Evolutionary conservation across 495 filamentous ascomycete genomes (phyloP).

Genomic region (Penicillium pulvis): DNA sequence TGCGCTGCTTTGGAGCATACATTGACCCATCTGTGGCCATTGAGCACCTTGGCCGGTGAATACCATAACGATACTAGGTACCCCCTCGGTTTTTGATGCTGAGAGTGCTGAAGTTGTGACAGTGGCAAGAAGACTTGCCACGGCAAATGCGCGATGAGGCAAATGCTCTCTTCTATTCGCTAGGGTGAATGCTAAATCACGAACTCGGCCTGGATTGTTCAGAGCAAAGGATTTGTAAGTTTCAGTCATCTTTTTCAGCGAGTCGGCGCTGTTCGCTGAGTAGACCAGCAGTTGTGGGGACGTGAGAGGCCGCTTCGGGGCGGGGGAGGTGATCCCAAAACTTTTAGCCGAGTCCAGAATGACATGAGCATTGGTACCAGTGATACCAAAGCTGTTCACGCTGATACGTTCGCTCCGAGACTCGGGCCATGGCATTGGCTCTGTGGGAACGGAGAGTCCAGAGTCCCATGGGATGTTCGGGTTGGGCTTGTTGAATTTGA

Average conservation of each 20-base stretch:
- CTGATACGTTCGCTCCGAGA: slow-evolving; percentile 21
- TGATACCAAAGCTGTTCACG: slow-evolving; percentile 28
- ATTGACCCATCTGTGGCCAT: slow-evolving; percentile 40
- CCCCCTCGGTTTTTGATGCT: not conserved
- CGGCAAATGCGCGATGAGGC: slow-evolving; percentile 16
- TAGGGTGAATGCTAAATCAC: slow-evolving; percentile 11
- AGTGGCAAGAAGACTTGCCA: slow-evolving; percentile 6
- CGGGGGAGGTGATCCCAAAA: not conserved
- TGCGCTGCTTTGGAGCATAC: slow-evolving; percentile 26
- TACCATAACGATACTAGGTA: slow-evolving; percentile 24
- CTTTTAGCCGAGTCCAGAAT: slow-evolving; percentile 14
- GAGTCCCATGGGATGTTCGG: slow-evolving; percentile 31
- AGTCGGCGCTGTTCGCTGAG: slow-evolving; percentile 12
- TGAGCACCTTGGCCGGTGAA: slow-evolving; percentile 45
- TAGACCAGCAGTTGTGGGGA: slow-evolving; percentile 13
- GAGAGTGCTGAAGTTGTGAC: not conserved
- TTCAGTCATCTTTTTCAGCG: slow-evolving; percentile 2
- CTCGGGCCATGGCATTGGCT: slow-evolving; percentile 33
- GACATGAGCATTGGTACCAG: slow-evolving; percentile 31
- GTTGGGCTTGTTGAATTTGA: slow-evolving; percentile 32
- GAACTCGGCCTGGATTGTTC: slow-evolving; percentile 16
- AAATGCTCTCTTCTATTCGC: slow-evolving; percentile 2
- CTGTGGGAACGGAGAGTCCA: slow-evolving; percentile 24
- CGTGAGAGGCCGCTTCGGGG: not conserved
- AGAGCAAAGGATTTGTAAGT: not conserved